Conservation (phyloP, 352 stramenopile species). For the Globisporangium nodosum region DNA sequence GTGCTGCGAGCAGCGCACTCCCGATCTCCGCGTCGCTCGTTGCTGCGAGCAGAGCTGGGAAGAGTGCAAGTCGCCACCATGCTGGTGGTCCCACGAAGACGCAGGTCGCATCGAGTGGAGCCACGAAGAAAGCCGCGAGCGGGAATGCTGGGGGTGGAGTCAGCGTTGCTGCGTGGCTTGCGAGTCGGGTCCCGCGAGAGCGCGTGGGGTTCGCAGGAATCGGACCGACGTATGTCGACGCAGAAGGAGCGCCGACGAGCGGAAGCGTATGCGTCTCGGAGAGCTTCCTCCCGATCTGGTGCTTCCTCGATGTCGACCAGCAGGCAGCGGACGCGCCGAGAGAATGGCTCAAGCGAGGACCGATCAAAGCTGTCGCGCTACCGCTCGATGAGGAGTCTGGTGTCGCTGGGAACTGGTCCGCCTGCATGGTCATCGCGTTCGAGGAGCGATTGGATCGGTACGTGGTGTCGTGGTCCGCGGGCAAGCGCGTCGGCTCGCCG, state of each 20-base stretch:
- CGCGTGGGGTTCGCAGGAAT: slow-evolving; percentile 40
- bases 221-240: neutral
- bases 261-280: slow-evolving; percentile 24
- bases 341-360: slow-evolving; percentile 22
- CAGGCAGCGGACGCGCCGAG: slow-evolving; percentile 10
- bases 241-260: neutral
- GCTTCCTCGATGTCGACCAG: slow-evolving; percentile 53
- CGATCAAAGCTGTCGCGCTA: slow-evolving; percentile 60
- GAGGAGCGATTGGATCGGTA: slow-evolving; percentile 39
- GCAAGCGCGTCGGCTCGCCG: slow-evolving; percentile 62
- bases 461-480: slow-evolving; percentile 70
- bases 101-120: neutral
- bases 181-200: slow-evolving; percentile 35
- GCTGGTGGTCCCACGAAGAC: neutral
- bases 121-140: slow-evolving; percentile 14
- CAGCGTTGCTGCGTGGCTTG: slow-evolving; percentile 39
- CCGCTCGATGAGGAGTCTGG: slow-evolving; percentile 54
- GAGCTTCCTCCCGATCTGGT: slow-evolving; percentile 68
- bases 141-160: slow-evolving; percentile 13
- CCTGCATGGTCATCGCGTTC: slow-evolving; percentile 69
- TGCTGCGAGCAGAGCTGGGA: neutral
- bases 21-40: neutral
- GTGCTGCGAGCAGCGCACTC: neutral
- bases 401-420: slow-evolving; percentile 58
- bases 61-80: neutral